Base-by-base conservation (phyloP, 306 rosid genomes). In the Purshia tridentata region DNA sequence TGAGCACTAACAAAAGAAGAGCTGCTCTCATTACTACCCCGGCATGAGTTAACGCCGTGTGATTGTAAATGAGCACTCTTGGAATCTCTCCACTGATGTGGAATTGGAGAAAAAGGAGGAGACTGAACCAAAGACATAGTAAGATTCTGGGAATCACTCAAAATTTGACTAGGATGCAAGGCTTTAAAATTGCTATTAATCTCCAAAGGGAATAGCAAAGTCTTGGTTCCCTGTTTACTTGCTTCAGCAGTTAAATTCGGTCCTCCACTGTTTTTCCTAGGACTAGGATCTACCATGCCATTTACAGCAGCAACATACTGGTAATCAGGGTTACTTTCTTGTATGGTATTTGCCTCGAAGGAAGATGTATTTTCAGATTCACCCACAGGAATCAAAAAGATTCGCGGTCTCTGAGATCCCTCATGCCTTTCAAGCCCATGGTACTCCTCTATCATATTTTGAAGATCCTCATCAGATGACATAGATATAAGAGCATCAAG, bases 371-470 rank as follows among this genome's bases (percentile, higher is more conserved):
- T 84, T 72, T 88, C 93, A 71, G 91, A 82, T 78, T 90, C 96
- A 80, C 79, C 79, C 69, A 83, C 67, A 42, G 90, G 91, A 80
- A 88, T 78, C 67, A 90, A 84, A 78, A 90, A 81, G 3, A 90
- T 67, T 59, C 93, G 76, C 29, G 85, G 88, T 67, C 90, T 88
- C 57, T 88, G 91, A 76, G 90, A 88, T 57, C 87, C 87, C 70
- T 86, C 89, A 16, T 73, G 88, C 67, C 83, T 84, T 81, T 88
- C 88, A 81, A 86, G 80, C 72, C 86, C 96, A 68, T 86, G 73
- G 76, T 81, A 88, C 79, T 90, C 96, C 86, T 90, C 96, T 76
- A 86, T 80, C 96, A 90, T 88, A 76, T 90, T 83, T 83, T 90
- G 96, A 76, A 88, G 93, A 84, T 90, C 96, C 82, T 90, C 96